These are phyloP conservation scores for Colletotrichum simmondsii DNA, from an alignment of 2,329 filamentous ascomycete genomes.

Conservation along the genomic window DNA sequence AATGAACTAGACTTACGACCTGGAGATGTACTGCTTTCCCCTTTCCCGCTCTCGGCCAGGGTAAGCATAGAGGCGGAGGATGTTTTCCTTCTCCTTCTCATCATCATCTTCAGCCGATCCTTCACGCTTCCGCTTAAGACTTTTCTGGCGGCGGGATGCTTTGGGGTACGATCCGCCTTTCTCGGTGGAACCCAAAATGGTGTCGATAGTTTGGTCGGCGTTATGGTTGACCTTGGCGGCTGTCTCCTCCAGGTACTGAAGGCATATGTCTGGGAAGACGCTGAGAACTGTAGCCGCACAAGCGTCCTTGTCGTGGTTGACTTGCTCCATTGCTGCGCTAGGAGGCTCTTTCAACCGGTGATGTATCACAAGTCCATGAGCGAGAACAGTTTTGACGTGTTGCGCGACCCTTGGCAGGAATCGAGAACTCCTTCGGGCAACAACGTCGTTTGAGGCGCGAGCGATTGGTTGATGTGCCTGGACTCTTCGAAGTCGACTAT, in stretches of 20 bases:
- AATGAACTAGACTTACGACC: conserved; percentile 23
- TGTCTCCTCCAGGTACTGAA: conserved; percentile 46
- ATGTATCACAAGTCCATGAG: not conserved
- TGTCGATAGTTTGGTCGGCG: conserved; percentile 45
- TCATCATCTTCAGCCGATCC: conserved; percentile 35
- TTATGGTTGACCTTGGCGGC: conserved; percentile 42
- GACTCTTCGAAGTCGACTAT: not conserved
- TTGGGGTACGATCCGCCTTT: conserved; percentile 50
- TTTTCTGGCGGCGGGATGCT: conserved; percentile 31
- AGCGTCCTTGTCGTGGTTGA: conserved; percentile 21
- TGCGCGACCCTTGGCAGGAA: not conserved
- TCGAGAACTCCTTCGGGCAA: not conserved
- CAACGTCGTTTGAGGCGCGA: not conserved
- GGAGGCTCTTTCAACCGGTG: too few species aligned
- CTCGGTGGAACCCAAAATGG: conserved; percentile 54
- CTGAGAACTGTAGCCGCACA: conserved; percentile 44
- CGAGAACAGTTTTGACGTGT: not conserved
- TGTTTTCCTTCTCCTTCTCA: conserved; percentile 19
- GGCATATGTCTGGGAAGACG: conserved; percentile 60
- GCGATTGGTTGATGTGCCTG: not conserved
- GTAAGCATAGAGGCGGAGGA: conserved; percentile 2
- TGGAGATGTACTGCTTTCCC: not conserved
- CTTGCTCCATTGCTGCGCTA: conserved; percentile 13
- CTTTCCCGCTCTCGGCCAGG: not conserved
- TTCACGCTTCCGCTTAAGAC: conserved; percentile 55